These are phyloP conservation scores for Schwanniomyces yamadae DNA, from an alignment of 805 yeast species.

Conservation along the genomic window DNA sequence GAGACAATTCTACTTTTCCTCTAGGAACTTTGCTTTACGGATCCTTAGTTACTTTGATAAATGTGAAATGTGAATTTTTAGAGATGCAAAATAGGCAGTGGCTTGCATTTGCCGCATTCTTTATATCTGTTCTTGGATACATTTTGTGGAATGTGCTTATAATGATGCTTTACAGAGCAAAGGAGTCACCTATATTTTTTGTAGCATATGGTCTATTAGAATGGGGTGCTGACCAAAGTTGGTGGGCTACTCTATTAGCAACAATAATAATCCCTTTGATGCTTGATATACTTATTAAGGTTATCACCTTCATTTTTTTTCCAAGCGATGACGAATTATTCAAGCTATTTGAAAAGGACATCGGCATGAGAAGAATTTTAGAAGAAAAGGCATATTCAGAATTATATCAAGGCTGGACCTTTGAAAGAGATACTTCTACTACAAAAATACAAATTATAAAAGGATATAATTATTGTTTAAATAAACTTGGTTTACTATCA, in stretches of 20 bases:
- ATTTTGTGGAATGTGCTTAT: slow-evolving; percentile 77
- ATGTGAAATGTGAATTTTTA: slow-evolving; percentile 72
- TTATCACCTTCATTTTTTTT: slow-evolving; percentile 50
- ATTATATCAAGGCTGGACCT: slow-evolving; percentile 76
- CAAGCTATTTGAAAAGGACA: slow-evolving; percentile 71
- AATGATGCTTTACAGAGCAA: slow-evolving; percentile 61
- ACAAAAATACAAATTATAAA: slow-evolving; percentile 5
- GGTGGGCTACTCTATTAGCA: slow-evolving; percentile 79
- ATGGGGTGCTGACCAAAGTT: slow-evolving; percentile 78
- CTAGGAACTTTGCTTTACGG: slow-evolving; percentile 76
- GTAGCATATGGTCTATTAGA: slow-evolving; percentile 69
- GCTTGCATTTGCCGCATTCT: slow-evolving; percentile 62
- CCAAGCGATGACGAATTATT: slow-evolving; percentile 81
- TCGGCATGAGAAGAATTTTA: slow-evolving; percentile 61
- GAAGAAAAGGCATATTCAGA: slow-evolving; percentile 74
- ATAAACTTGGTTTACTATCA: slow-evolving; percentile 23
- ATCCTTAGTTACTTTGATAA: slow-evolving; percentile 68
- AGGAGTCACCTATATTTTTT: slow-evolving; percentile 59
- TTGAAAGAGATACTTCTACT: slow-evolving; percentile 48
- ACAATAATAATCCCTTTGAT: slow-evolving; percentile 57
- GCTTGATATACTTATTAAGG: slow-evolving; percentile 64
- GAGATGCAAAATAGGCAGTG: slow-evolving; percentile 78
- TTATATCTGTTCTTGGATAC: slow-evolving; percentile 82
- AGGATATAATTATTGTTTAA: slow-evolving; percentile 9
- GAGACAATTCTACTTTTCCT: slow-evolving; percentile 79